Percentiles rank a stretch among this genome's conserved stretches.
These are phyloP conservation scores for Aureobasidium sp. DNA, from an alignment of 2,329 filamentous ascomycete genomes.

Conservation along the genomic window DNA sequence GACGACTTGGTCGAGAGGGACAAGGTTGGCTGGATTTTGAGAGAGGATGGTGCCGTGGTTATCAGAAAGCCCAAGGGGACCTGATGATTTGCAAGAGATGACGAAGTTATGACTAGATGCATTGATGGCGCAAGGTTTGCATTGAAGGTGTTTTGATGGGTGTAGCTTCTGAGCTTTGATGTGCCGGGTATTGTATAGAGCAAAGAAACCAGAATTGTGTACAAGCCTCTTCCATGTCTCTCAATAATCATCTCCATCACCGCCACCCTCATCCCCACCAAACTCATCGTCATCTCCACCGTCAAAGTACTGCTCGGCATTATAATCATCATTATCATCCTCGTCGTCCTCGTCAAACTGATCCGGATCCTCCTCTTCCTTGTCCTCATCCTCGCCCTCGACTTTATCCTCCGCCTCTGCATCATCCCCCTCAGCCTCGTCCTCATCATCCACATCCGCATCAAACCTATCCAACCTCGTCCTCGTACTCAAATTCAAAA, in stretches of 20 bases:
- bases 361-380: slow-evolving; percentile 52
- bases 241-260: slow-evolving; percentile 20
- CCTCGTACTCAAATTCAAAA: neutral
- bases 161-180: neutral
- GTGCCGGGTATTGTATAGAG: neutral
- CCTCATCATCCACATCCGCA: slow-evolving; percentile 27
- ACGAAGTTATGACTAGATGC: slow-evolving; percentile 1
- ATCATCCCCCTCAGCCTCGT: slow-evolving; percentile 31
- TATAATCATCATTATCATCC: slow-evolving; percentile 51
- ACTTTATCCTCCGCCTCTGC: slow-evolving; percentile 32
- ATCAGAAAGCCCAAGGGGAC: slow-evolving; percentile 10
- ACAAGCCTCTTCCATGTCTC: neutral
- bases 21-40: slow-evolving; percentile 77
- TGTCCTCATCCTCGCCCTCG: slow-evolving; percentile 44
- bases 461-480: slow-evolving; percentile 19
- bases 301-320: slow-evolving; percentile 56
- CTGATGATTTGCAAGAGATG: neutral
- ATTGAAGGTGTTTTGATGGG: neutral
- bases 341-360: slow-evolving; percentile 49
- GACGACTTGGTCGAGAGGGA: slow-evolving; percentile 56
- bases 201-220: neutral
- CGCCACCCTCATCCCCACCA: slow-evolving; percentile 41
- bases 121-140: neutral
- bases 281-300: slow-evolving; percentile 49
- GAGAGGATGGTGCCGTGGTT: slow-evolving; percentile 37